These are phyloP conservation scores for Oidiodendron maius DNA, from an alignment of 495 filamentous ascomycete species.

Conservation along the genomic window DNA sequence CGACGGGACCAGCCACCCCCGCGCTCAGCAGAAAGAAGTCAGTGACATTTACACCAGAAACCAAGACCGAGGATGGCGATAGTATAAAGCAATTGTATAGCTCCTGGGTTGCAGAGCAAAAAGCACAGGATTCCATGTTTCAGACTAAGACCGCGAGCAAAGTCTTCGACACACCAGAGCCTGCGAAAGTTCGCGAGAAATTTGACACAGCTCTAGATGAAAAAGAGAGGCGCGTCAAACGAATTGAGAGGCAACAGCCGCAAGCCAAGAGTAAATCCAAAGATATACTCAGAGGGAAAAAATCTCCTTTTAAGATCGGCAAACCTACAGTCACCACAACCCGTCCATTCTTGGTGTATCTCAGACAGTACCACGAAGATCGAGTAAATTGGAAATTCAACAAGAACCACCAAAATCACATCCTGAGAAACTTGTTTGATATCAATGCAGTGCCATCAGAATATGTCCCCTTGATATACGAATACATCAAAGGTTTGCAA, in stretches of 20 bases:
- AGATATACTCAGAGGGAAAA: conserved; percentile 6
- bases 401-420: conserved; percentile 75
- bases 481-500: conserved; percentile 68
- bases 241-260: conserved; percentile 15
- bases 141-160: conserved; percentile 10
- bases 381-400: conserved; percentile 83
- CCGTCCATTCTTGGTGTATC: conserved; percentile 64
- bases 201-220: conserved; percentile 14
- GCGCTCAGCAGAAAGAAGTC: conserved; percentile 49
- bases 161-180: conserved; percentile 14
- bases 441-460: conserved; percentile 56
- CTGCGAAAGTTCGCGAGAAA: conserved; percentile 15
- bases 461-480: conserved; percentile 57
- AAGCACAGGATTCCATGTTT: conserved; percentile 20
- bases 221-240: conserved; percentile 17
- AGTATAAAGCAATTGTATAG: conserved; percentile 40
- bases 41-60: conserved; percentile 70
- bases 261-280: not conserved
- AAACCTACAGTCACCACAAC: conserved; percentile 23
- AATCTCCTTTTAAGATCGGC: conserved; percentile 24
- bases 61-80: conserved; percentile 54
- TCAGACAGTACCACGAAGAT: conserved; percentile 61
- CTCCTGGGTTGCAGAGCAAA: conserved; percentile 35
- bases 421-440: conserved; percentile 78
- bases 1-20: conserved; percentile 15